Conservation (phyloP, 2,329 filamentous ascomycete species). For the Pseudogymnoascus sp. region DNA sequence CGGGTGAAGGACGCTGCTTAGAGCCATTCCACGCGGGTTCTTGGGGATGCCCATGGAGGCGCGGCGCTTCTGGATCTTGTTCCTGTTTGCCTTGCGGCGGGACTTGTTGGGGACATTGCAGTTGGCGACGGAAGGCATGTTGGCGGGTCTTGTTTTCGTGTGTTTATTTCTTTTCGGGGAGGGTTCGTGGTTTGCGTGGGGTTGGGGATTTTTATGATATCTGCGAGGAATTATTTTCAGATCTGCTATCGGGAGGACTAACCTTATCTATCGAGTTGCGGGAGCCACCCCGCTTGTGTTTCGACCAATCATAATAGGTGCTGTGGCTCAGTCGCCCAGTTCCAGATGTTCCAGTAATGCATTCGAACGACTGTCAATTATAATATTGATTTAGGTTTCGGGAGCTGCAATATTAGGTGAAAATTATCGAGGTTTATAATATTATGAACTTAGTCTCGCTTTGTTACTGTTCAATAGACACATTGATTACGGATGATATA, state of each 20-base stretch:
- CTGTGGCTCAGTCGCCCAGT: not conserved
- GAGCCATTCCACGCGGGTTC: constrained; percentile 25
- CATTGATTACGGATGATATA: not conserved
- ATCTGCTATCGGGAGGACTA: constrained; percentile 7
- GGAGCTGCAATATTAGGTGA: not conserved
- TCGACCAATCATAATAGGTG: not conserved
- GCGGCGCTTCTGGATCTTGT: constrained; percentile 27
- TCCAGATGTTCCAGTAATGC: not conserved
- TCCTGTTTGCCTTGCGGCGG: constrained; percentile 23
- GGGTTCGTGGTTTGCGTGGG: not conserved
- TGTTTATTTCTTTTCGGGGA: not conserved
- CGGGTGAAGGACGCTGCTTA: constrained; percentile 25
- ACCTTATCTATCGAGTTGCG: constrained; percentile 5
- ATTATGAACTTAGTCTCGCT: too few species aligned
- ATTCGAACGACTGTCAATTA: not conserved
- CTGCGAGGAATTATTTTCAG: constrained; percentile 7
- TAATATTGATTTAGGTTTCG: not conserved
- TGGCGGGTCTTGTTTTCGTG: constrained; percentile 10
- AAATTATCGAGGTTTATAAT: too few species aligned
- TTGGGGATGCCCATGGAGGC: constrained; percentile 24
- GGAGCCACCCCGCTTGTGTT: not conserved
- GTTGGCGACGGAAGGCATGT: constrained; percentile 29
- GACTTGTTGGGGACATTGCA: constrained; percentile 29
- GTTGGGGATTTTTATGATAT: constrained; percentile 6
- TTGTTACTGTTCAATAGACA: not conserved